These are phyloP conservation scores for Pleodorina starrii DNA, from an alignment of 139 green algal genomes.

Conservation along the genomic window DNA sequence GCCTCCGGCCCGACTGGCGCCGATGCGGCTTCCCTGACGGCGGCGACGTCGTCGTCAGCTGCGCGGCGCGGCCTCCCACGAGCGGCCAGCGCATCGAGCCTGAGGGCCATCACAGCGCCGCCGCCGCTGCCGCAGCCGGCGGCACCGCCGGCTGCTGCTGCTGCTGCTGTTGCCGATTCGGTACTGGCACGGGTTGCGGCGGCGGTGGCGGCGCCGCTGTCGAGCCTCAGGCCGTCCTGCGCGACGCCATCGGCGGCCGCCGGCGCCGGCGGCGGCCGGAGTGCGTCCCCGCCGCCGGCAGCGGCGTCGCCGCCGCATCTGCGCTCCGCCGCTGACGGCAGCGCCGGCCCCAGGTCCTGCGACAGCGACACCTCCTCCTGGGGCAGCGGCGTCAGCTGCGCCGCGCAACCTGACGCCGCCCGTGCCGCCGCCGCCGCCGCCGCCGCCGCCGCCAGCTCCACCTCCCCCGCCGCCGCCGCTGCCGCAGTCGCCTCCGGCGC, in stretches of 20 bases:
- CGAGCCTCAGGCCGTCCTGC: neutral
- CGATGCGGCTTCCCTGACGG: too few relatives aligned
- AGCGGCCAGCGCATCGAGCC: neutral
- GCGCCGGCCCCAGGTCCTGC: neutral
- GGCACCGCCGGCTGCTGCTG: neutral
- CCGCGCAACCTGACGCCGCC: neutral
- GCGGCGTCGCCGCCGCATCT: too few relatives aligned
- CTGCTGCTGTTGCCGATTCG: neutral
- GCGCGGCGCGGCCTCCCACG: neutral
- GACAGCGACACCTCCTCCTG: neutral
- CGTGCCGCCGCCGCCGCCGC: neutral
- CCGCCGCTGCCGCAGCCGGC: neutral
- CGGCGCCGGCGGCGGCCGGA: neutral
- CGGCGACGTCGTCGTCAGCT: neutral
- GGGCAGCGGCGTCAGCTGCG: neutral
- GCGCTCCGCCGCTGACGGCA: neutral
- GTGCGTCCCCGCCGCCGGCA: too few relatives aligned
- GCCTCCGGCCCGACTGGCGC: too few relatives aligned
- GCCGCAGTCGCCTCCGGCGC: neutral
- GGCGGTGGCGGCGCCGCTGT: neutral
- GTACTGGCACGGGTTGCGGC: too few relatives aligned
- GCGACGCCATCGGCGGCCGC: too few relatives aligned
- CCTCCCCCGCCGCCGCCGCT: neutral
- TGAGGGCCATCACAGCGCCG: neutral
- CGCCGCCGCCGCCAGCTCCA: neutral